Base-by-base conservation (phyloP, 202 grass and related monocot species). In the Cymbopogon flexuosus region DNA sequence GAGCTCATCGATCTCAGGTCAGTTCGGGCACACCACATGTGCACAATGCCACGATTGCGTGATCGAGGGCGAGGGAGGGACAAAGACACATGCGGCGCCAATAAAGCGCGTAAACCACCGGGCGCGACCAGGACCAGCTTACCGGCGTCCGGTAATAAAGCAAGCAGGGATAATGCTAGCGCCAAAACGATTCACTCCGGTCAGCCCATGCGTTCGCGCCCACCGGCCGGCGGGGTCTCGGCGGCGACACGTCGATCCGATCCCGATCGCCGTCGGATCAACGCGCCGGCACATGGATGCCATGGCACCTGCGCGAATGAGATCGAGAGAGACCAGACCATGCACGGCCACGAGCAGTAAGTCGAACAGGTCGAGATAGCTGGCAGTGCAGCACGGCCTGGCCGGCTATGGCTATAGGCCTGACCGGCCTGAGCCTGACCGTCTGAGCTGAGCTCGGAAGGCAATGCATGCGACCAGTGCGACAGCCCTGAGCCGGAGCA, bases 81-180 rank as follows among this genome's bases (percentile, higher is more conserved):
- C 76, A 36, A 3, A 23, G 15, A 59, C 29, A 59, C 70, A 39
- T 34, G 65, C 65, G 43, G 61, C 39, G 76, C 76, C 63, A 84
- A 59, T 65, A 49, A 89, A 81, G 36, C 36, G 46, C 72, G 30
- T 82, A 81, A 72, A 72, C 87, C 2, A 81, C 82, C 71, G 57
- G 57, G 10, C 57, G 19, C 21, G 21, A 1, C 33, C 30, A n/a
- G 37, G 15, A 14, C 31, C 62, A 74, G 42, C 65, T 18, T 5
- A 16, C 14, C 51, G 42, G 43, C 62, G 5, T 22, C 42, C 76
- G 13, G 27, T 21, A 23, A 65, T 67, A 61, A 59, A 29, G 46
- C 46, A 49, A 6, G 46, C 46, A 49, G 46, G 45, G 46, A 49
- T 49, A 41, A 27, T 24, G 11, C 31, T 15, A 43, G 22, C 54